Base-by-base conservation (phyloP, 768 basidiomycete genomes). In the Fibroporia radiculosa region DNA sequence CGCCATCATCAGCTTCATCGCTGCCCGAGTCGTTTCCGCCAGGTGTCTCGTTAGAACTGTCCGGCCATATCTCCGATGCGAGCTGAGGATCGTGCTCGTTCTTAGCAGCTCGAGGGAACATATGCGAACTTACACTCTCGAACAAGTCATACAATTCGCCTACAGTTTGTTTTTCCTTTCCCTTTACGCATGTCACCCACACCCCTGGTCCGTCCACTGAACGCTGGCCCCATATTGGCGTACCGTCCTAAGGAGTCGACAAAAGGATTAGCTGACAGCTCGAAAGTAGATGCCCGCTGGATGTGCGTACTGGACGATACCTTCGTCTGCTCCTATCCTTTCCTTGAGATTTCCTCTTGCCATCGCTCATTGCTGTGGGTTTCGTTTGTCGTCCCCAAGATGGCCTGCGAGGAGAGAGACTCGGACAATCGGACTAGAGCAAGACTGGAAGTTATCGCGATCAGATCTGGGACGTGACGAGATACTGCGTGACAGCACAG, bases 121-220 rank as follows among this genome's bases (percentile, higher is more conserved):
- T 12, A 47, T n/a, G 13, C 24, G 37, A 20, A 62, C 79, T 54
- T 50, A 89, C 89, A 41, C 74, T 74, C 48, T 89, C 84, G 44
- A 92, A 87, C 8, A 92, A 55, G 55, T 89, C 85, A 50, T 82
- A 82, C 27, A 87, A 61, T 57, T 92, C 89, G 28, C 81, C 78
- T 3, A 87, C 75, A 0, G 84, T 74, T 55, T 81, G 82, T 50
- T 75, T 83, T 60, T 92, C 90, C 53, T 82, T 91, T 16, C 89
- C 89, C 60, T 83, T 87, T 24, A 88, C 74, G 53, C 86, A 91
- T 55, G 81, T 88, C 8, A 78, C 84, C 88, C 89, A 92, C 16
- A 92, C 66, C 14, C 89, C 88, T 16, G 89, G 89, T 7, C 89
- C 89, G 48, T 85, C 83, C 46, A 90, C 74, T 20, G 67, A 62